Evolutionary conservation across 352 stramenopile species (phyloP).

Genomic region (Phytophthora ohioensis): DNA sequence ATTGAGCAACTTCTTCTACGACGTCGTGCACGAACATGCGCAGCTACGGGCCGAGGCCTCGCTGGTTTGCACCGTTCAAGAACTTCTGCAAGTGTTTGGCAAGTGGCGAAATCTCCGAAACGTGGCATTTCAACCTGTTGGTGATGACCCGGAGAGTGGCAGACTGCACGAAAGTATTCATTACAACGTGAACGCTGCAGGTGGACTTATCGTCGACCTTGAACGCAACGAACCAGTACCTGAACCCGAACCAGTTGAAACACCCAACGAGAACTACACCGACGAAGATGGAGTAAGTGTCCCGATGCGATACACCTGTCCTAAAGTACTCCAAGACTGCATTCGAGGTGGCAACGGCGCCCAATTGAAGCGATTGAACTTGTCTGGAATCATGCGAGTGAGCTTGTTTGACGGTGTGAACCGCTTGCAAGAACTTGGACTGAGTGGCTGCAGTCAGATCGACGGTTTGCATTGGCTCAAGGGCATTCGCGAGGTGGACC

Average conservation of each 20-base stretch:
- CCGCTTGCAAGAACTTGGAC: constrained; percentile 52
- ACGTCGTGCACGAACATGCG: constrained; percentile 58
- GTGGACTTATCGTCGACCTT: constrained; percentile 32
- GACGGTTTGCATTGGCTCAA: constrained; percentile 52
- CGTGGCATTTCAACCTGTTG: constrained; percentile 68
- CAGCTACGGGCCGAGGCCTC: constrained; percentile 49
- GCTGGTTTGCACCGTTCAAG: constrained; percentile 45
- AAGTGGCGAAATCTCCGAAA: constrained; percentile 68
- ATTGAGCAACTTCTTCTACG: constrained; percentile 61
- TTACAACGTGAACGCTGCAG: constrained; percentile 46
- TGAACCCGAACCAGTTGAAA: constrained; percentile 30
- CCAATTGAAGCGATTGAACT: constrained; percentile 52
- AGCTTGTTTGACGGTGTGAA: constrained; percentile 65
- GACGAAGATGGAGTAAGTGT: constrained; percentile 31
- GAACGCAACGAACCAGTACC: constrained; percentile 31
- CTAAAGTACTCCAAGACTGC: constrained; percentile 38
- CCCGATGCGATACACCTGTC: constrained; percentile 45
- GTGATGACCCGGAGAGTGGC: constrained; percentile 11
- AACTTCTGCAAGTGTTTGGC: constrained; percentile 45
- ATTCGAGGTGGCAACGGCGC: constrained; percentile 23
- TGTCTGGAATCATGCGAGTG: constrained; percentile 60
- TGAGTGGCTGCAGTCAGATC: constrained; percentile 67
- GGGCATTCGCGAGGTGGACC: constrained; percentile 56
- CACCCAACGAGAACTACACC: constrained; percentile 18
- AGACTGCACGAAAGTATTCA: constrained; percentile 41